Base-by-base conservation (phyloP, 2,329 filamentous ascomycete genomes). In the Moelleriella libera region DNA sequence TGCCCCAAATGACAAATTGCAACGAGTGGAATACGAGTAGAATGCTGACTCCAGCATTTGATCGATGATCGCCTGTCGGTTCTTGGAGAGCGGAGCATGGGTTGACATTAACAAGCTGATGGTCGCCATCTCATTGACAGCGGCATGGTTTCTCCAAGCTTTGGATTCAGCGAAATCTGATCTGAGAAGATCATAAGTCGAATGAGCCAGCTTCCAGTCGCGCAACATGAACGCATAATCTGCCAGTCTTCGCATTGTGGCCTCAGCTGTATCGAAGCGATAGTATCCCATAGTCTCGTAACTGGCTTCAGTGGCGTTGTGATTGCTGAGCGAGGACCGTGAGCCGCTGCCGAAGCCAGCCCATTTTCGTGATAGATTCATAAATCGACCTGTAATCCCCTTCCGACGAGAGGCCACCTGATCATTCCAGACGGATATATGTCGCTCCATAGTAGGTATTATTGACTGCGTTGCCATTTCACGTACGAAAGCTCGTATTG, bases 181-280 rank as follows among this genome's bases (percentile, higher is more conserved):
- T 47, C 88, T 80, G 7, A 98, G 68, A 5, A 98, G 75, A 49
- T 98, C 90, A 61, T 96, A 98, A 0, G 87, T 95, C 10, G 84
- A 88, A 55, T 92, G 79, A 8, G 92, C 87, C 37, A 98, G 70
- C 64, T 94, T 96, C 80, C 85, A 98, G 63, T 98, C 94, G 32
- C 92, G 80, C 39, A 98, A 74, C 89, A 98, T 96, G 59, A 98
- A 94, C 9, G 88, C 83, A 65, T 90, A 97, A 61, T 98, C 92
- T 42, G 87, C 92, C 45, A 98, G 70, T 60, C 94, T 94, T 37
- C 92, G 82, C 78, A 98, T 86, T 45, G 92, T 76, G 4, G 90
- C 89, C 68, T 98, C 94, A 0, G 88, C 82, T 0, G 85, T 71
- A 52, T 94, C 88, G 1, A 87, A 83, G 30, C 77, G 74, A 63